These are phyloP conservation scores for Castanopsis chinensis DNA, from an alignment of 306 rosid genomes.

Conservation along the genomic window DNA sequence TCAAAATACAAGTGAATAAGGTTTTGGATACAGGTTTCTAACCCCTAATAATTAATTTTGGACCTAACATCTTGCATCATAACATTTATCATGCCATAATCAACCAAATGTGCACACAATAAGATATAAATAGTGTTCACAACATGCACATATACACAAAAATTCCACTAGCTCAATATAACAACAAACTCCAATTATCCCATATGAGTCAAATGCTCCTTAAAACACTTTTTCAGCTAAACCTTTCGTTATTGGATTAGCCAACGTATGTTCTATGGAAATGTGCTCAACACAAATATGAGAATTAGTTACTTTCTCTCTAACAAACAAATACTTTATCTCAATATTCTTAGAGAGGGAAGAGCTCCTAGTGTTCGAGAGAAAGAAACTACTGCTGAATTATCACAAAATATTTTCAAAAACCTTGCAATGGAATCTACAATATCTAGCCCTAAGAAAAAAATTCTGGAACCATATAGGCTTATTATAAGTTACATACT, in stretches of 20 bases:
- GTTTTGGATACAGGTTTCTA: no score
- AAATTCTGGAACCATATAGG: background rate
- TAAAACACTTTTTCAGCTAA: background rate
- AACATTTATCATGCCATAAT: no score
- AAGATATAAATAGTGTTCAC: background rate
- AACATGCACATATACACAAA: background rate
- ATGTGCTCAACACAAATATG: background rate
- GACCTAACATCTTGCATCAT: no score
- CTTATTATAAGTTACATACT: no score
- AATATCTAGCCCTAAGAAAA: background rate
- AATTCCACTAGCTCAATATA: background rate
- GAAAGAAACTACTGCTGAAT: background rate
- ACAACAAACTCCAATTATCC: background rate
- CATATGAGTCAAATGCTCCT: background rate
- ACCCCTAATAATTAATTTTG: no score
- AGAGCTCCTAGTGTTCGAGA: background rate
- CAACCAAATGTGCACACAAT: no score
- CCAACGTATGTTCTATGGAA: background rate
- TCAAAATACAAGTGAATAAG: no score
- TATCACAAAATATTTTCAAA: background rate
- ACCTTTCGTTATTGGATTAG: background rate
- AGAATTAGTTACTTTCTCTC: background rate
- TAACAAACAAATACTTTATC: background rate
- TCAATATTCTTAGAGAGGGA: background rate
- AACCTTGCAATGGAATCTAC: background rate